phyloP scores from a whole-genome alignment of 83 land plant species.

The Diphasiastrum complanatum region DNA sequence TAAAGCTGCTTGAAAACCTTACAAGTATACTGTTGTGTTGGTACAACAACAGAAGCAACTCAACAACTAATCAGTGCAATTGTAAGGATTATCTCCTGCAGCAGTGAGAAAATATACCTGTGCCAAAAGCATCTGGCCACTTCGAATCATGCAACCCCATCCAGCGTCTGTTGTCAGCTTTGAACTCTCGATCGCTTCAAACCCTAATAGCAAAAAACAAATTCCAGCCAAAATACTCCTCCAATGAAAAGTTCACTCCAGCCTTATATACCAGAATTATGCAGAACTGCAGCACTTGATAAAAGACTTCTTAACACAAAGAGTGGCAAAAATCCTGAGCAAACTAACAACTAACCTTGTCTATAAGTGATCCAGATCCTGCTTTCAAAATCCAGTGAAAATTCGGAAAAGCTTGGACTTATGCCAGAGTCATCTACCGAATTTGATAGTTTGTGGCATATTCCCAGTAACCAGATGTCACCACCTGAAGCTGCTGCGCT shows the following conservation, averaged over 20 bases:
- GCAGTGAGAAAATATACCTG: slow-evolving; percentile 5
- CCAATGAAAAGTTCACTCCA: too few species aligned
- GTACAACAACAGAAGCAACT: not conserved
- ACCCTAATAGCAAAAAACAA: slow-evolving; percentile 14
- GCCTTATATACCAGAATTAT: too few species aligned
- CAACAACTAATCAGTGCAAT: not conserved
- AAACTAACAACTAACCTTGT: slow-evolving; percentile 49
- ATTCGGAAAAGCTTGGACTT: slow-evolving; percentile 35
- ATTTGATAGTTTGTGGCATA: slow-evolving; percentile 51
- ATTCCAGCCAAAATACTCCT: not conserved
- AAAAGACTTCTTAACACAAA: not conserved
- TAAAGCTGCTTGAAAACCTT: too few species aligned
- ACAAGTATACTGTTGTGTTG: not conserved
- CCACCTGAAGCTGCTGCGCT: slow-evolving; percentile 37
- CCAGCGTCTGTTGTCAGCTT: slow-evolving; percentile 16
- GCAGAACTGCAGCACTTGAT: too few species aligned
- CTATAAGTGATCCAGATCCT: slow-evolving; percentile 84
- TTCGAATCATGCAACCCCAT: slow-evolving; percentile 23
- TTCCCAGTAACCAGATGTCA: slow-evolving; percentile 83
- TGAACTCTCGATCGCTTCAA: slow-evolving; percentile 7
- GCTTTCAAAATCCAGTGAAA: slow-evolving; percentile 69
- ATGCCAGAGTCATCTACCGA: slow-evolving; percentile 19
- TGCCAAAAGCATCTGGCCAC: slow-evolving; percentile 20
- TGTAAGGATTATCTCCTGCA: too few species aligned
- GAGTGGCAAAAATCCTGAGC: not conserved